Evolutionary conservation across 495 filamentous ascomycete genomes (phyloP).

Genomic region (Xylaria sp.): DNA sequence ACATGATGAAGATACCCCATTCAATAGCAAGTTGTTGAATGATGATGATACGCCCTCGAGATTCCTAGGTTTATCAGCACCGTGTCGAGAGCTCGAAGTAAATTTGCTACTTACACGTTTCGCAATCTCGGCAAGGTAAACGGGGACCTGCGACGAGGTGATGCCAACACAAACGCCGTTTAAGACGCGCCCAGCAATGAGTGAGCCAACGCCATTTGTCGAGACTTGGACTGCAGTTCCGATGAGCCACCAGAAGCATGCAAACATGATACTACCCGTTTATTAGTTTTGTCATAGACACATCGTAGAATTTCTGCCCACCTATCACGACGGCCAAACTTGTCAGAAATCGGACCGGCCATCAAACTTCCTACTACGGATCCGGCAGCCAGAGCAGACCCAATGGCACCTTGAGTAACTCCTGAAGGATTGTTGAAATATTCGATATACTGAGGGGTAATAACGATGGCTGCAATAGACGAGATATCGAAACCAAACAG

Average conservation of each 20-base stretch:
- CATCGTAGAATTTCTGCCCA: neutral
- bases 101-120: conserved; percentile 63
- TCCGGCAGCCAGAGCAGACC: conserved; percentile 70
- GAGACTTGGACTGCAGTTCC: conserved; percentile 73
- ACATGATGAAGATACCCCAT: conserved; percentile 65
- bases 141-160: conserved; percentile 79
- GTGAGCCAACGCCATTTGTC: conserved; percentile 63
- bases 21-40: conserved; percentile 82
- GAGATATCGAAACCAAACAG: conserved; percentile 73
- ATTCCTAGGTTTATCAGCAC: conserved; percentile 30
- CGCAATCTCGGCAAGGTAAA: conserved; percentile 80
- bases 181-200: conserved; percentile 74
- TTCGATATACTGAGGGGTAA: conserved; percentile 69
- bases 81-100: neutral
- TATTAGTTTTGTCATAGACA: conserved; percentile 23
- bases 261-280: conserved; percentile 60
- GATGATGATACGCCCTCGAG: conserved; percentile 68
- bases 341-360: conserved; percentile 72
- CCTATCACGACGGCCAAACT: conserved; percentile 65
- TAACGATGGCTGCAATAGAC: conserved; percentile 77
- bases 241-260: conserved; percentile 73
- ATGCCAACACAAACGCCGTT: conserved; percentile 78
- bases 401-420: conserved; percentile 69
- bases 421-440: conserved; percentile 72
- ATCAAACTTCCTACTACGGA: conserved; percentile 69